Evolutionary conservation across 2,329 filamentous ascomycete genomes (phyloP).

Genomic region (Amauroascus verrucosus): DNA sequence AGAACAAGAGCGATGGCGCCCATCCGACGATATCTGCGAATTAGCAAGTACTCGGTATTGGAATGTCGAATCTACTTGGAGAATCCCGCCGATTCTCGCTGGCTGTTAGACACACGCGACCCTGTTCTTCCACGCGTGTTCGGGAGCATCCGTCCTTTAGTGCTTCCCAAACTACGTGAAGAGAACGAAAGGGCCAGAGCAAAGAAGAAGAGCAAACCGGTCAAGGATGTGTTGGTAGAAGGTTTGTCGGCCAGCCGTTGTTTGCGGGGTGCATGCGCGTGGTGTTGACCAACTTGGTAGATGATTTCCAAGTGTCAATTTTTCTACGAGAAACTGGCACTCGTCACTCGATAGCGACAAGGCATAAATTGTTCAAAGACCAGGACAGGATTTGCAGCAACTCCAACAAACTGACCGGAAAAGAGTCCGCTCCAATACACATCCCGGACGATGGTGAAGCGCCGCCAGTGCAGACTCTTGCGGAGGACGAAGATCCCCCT

Average conservation of each 20-base stretch:
- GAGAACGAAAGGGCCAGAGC: slow-evolving; percentile 54
- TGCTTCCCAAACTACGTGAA: slow-evolving; percentile 83
- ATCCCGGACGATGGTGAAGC: slow-evolving; percentile 35
- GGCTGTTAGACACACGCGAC: slow-evolving; percentile 71
- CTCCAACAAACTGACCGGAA: slow-evolving; percentile 50
- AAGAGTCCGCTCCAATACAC: slow-evolving; percentile 46
- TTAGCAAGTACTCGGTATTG: slow-evolving; percentile 87
- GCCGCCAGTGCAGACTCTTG: slow-evolving; percentile 38
- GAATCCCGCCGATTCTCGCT: slow-evolving; percentile 68
- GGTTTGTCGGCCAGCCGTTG: slow-evolving; percentile 43
- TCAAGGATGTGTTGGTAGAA: slow-evolving; percentile 78
- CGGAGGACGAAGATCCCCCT: slow-evolving; percentile 46
- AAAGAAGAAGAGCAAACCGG: slow-evolving; percentile 66
- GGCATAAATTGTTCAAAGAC: slow-evolving; percentile 66
- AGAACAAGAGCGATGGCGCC: slow-evolving; percentile 57
- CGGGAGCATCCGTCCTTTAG: slow-evolving; percentile 69
- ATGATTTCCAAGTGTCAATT: slow-evolving; percentile 91
- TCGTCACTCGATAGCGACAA: slow-evolving; percentile 75
- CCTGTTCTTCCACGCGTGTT: slow-evolving; percentile 74
- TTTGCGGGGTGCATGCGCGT: not conserved
- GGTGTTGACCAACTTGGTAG: slow-evolving; percentile 36
- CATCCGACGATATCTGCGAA: slow-evolving; percentile 77
- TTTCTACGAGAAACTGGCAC: slow-evolving; percentile 81
- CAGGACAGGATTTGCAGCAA: slow-evolving; percentile 49
- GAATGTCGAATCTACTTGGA: slow-evolving; percentile 95